phyloP scores from a whole-genome alignment of 106 monocot genomes.

The Acanthochlamys bracteata region DNA sequence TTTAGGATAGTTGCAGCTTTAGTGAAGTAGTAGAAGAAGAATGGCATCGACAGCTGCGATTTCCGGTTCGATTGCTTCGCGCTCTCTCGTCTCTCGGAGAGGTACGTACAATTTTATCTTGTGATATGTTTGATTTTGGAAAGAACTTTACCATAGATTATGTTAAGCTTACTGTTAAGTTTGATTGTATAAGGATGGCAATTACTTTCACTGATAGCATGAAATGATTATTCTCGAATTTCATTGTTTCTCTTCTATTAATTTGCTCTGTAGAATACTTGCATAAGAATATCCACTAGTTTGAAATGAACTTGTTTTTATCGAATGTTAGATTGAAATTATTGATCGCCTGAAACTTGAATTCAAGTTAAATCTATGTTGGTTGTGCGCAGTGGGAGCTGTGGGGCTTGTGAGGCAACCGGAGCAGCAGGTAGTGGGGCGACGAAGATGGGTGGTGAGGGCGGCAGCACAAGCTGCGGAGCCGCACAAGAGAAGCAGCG shows the following conservation, averaged over 20 bases:
- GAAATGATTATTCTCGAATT: no score
- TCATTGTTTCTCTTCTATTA: no score
- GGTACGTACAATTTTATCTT: not conserved
- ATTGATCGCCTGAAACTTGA: no score
- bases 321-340: no score
- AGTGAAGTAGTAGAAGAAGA: not conserved
- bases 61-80: slow-evolving; percentile 27
- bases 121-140: not conserved
- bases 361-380: not conserved
- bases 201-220: no score
- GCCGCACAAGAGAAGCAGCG: slow-evolving; percentile 21
- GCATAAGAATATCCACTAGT: no score
- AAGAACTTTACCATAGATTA: not conserved
- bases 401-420: not conserved
- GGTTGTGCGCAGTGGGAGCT: not conserved
- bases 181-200: no score
- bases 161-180: no score
- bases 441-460: slow-evolving; percentile 16
- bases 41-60: slow-evolving; percentile 31
- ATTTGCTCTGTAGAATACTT: no score
- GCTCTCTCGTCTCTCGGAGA: slow-evolving; percentile 16
- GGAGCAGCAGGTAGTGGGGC: not conserved
- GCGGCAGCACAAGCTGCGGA: slow-evolving; percentile 22
- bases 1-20: no score
- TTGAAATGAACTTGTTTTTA: no score